Evolutionary conservation across 176 grass and related monocot genomes (phyloP).

Genomic region (Aegilops sharonensis): DNA sequence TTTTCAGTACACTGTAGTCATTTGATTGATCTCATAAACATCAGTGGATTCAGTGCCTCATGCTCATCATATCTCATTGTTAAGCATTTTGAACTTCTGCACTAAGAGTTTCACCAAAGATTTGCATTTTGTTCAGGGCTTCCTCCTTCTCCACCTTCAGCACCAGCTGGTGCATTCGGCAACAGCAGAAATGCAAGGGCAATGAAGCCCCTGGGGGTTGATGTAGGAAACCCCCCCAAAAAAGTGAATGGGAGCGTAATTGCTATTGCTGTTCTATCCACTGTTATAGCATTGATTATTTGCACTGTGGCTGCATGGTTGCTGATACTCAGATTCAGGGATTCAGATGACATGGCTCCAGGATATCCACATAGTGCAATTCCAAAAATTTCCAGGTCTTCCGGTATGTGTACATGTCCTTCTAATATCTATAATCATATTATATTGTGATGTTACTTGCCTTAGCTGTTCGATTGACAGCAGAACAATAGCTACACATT

Average conservation of each 20-base stretch:
- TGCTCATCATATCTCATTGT: not conserved
- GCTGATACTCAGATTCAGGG: slow-evolving; percentile 55
- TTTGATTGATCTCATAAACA: slow-evolving; percentile 20
- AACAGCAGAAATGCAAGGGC: slow-evolving; percentile 68
- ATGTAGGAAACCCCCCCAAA: slow-evolving; percentile 50
- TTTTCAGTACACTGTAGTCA: not conserved
- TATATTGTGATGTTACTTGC: not conserved
- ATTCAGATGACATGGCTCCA: slow-evolving; percentile 38
- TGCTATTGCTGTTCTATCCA: slow-evolving; percentile 72
- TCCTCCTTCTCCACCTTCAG: slow-evolving; percentile 86
- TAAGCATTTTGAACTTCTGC: not conserved
- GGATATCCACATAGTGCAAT: slow-evolving; percentile 49
- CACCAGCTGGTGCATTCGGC: slow-evolving; percentile 48
- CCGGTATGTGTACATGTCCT: slow-evolving; percentile 52
- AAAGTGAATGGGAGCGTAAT: slow-evolving; percentile 66
- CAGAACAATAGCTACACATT: not conserved
- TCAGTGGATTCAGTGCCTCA: not conserved
- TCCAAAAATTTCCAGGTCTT: slow-evolving; percentile 65
- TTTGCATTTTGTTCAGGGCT: slow-evolving; percentile 63
- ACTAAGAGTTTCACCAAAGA: slow-evolving; percentile 14
- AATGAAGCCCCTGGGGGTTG: slow-evolving; percentile 87
- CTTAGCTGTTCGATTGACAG: not conserved
- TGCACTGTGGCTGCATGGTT: slow-evolving; percentile 65
- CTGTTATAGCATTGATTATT: slow-evolving; percentile 65
- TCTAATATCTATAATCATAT: not conserved